Percentiles rank a stretch among this genome's conserved stretches.
These are phyloP conservation scores for Cryptosporidium baileyi DNA, from an alignment of 169 alveolate genomes.

Conservation along the genomic window DNA sequence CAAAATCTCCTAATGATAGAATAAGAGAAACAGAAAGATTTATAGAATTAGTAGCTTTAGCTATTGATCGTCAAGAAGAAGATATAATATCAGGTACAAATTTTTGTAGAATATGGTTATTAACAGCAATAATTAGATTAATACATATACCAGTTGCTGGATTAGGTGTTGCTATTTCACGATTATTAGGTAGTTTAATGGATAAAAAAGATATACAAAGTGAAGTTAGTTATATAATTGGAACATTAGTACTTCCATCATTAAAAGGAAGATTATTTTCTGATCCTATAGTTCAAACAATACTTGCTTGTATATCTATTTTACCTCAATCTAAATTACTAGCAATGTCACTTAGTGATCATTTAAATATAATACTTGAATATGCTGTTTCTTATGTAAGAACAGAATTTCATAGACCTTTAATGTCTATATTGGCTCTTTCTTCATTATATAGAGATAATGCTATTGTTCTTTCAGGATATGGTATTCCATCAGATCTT, in stretches of 20 bases:
- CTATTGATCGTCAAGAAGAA: slow-evolving; percentile 49
- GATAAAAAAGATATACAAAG: slow-evolving; percentile 19
- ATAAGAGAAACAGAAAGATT: slow-evolving; percentile 62
- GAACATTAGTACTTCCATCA: slow-evolving; percentile 44
- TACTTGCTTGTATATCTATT: slow-evolving; percentile 44
- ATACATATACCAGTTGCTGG: slow-evolving; percentile 66
- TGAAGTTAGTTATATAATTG: slow-evolving; percentile 34
- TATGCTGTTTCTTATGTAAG: slow-evolving; percentile 39
- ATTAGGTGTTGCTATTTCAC: slow-evolving; percentile 40
- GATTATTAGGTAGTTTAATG: slow-evolving; percentile 38
- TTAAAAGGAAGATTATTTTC: slow-evolving; percentile 51
- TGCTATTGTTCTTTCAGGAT: slow-evolving; percentile 57
- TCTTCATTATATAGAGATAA: slow-evolving; percentile 25
- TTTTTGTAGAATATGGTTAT: slow-evolving; percentile 40
- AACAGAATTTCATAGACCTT: slow-evolving; percentile 63
- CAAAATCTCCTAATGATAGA: slow-evolving; percentile 32
- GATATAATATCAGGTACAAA: background rate
- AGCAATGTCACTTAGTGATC: slow-evolving; percentile 36
- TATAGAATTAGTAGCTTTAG: slow-evolving; percentile 23
- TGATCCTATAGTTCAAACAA: slow-evolving; percentile 66
- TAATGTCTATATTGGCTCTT: slow-evolving; percentile 36
- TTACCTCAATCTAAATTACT: slow-evolving; percentile 24
- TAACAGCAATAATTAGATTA: slow-evolving; percentile 40
- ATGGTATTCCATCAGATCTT: slow-evolving; percentile 57
- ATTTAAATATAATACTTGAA: slow-evolving; percentile 22